Evolutionary conservation across 208 protist species (phyloP), one percentile per base, ranked within the genome.

Genomic region (Crithidia thermophila): DNA sequence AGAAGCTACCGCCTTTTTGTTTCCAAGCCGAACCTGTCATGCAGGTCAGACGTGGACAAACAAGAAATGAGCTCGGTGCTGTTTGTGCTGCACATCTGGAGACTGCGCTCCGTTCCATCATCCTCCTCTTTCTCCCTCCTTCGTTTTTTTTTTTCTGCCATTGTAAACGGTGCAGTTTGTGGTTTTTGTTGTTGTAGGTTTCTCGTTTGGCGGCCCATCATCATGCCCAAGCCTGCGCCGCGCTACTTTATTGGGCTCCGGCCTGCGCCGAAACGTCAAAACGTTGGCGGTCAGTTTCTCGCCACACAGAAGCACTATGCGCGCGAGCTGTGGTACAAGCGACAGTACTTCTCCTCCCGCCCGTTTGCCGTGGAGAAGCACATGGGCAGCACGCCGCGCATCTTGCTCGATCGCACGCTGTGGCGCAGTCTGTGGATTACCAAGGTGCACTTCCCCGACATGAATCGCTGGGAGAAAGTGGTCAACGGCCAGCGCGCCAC

Each of bases 391-490:
- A 93, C 87, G n/a, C 91, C 91, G 4, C 83, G 91, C 25, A 93
- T 96, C 30, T 50, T 96, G 36, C 83, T 96, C 21, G 91, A 96
- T 50, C 87, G 91, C n/a, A 84, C 74, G 10, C 55, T 96, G 34
- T 94, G 85, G 85, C 78, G 72, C 20, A 82, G 74, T 6, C n/a
- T 88, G 50, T 94, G 88, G 87, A 28, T 85, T 40, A 81, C 63
- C 6, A 92, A 92, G 51, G 52, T 68, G 0, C 92, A 97, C 47
- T 43, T 93, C 27, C 91, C 91, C 21, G 91, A 94, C 33, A 74
- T 89, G 16, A 90, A 91, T 62, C 74, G 91, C 14, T 97, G 91
- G 89, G 91, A 97, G 64, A 81, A 84, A 37, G 89, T 97, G n/a
- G 88, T 97, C 28, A 97, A 97, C 69, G 86, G 87, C 59, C 84